Conservation (phyloP, 768 basidiomycete species). For the Suillus americanus region DNA sequence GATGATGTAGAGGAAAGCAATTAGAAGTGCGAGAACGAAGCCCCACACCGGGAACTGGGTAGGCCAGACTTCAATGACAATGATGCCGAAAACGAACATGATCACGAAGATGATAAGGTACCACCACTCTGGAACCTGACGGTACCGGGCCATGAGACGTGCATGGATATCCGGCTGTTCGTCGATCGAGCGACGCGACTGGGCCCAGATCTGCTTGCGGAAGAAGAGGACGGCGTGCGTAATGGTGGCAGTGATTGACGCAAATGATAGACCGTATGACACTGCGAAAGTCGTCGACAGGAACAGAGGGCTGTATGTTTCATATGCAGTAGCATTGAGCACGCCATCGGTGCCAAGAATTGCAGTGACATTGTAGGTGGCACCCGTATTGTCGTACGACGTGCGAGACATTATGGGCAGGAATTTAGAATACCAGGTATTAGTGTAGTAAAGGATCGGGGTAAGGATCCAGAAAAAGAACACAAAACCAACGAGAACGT, state of each 20-base stretch:
- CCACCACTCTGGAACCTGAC: conserved; percentile 62
- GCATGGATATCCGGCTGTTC: conserved; percentile 63
- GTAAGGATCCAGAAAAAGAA: conserved; percentile 33
- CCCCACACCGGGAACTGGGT: conserved; percentile 47
- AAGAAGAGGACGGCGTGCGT: conserved; percentile 50
- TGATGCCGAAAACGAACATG: conserved; percentile 60
- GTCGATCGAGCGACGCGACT: conserved; percentile 48
- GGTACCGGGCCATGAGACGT: conserved; percentile 57
- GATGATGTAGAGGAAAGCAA: conserved; percentile 64
- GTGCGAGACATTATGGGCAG: conserved; percentile 40
- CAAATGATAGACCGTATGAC: conserved; percentile 50
- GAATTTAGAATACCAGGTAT: conserved; percentile 39
- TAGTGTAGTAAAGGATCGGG: conserved; percentile 32
- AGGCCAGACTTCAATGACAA: conserved; percentile 65
- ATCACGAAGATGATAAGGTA: conserved; percentile 43
- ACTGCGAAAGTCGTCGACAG: conserved; percentile 51
- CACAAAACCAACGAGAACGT: conserved; percentile 37
- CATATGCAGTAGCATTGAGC: conserved; percentile 34
- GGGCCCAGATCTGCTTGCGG: conserved; percentile 54
- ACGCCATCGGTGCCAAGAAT: conserved; percentile 34
- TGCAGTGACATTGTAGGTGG: conserved; percentile 37
- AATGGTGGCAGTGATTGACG: conserved; percentile 40
- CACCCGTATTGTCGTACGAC: conserved; percentile 45
- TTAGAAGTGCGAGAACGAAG: conserved; percentile 39
- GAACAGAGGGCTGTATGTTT: conserved; percentile 41